Evolutionary conservation across 2,329 filamentous ascomycete species (phyloP).

Genomic region (Rhynchosporium graminicola): DNA sequence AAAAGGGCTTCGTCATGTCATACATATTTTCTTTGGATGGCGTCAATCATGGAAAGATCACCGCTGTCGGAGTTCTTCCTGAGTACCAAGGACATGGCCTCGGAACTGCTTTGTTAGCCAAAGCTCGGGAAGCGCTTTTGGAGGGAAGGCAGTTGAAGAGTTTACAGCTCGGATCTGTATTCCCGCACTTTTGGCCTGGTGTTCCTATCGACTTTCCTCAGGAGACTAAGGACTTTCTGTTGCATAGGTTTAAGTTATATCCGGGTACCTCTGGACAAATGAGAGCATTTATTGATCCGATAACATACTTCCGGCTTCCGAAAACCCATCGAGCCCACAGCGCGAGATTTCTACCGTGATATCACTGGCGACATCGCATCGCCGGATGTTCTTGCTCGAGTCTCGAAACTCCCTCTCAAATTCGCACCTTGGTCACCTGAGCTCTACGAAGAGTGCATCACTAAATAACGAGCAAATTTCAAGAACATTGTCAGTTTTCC

Average conservation of each 20-base stretch:
- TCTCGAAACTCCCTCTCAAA: slow-evolving; percentile 41
- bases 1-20: slow-evolving; percentile 44
- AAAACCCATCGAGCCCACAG: slow-evolving; percentile 27
- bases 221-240: slow-evolving; percentile 42
- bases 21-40: slow-evolving; percentile 36
- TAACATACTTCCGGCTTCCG: slow-evolving; percentile 27
- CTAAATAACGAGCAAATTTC: slow-evolving; percentile 44
- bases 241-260: slow-evolving; percentile 42
- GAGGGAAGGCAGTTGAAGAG: slow-evolving; percentile 31
- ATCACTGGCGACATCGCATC: slow-evolving; percentile 42
- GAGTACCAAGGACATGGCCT: slow-evolving; percentile 42
- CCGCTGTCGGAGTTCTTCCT: slow-evolving; percentile 43
- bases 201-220: slow-evolving; percentile 44
- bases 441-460: slow-evolving; percentile 44
- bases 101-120: slow-evolving; percentile 43
- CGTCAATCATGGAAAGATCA: slow-evolving; percentile 37
- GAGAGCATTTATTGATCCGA: slow-evolving; percentile 25
- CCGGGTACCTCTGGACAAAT: too few relatives aligned
- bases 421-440: slow-evolving; percentile 43
- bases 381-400: slow-evolving; percentile 42
- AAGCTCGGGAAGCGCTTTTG: slow-evolving; percentile 34
- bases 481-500: slow-evolving; percentile 40
- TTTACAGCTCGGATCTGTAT: slow-evolving; percentile 39
- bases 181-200: slow-evolving; percentile 50
- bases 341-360: slow-evolving; percentile 45